phyloP scores from a whole-genome alignment of 495 filamentous ascomycete genomes.

The Penicillium waksmanii region DNA sequence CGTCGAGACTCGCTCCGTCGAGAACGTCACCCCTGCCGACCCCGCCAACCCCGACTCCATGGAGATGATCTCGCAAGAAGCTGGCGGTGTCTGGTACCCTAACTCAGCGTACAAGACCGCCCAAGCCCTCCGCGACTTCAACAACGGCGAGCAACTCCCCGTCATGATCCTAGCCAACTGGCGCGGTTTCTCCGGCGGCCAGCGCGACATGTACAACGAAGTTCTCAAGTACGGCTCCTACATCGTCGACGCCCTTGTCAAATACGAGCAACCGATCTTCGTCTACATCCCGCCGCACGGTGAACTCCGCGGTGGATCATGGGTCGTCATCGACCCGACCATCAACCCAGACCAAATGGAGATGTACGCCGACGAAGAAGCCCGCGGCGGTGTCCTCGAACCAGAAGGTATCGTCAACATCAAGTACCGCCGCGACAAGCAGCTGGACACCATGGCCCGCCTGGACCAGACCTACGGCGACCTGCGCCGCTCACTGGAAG shows the following conservation, averaged over 20 bases:
- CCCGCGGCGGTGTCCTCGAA: constrained; percentile 95
- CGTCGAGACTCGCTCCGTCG: constrained; percentile 92
- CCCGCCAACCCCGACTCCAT: constrained; percentile 98
- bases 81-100: constrained; percentile 98
- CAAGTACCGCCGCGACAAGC: constrained; percentile 97
- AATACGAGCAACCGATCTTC: constrained; percentile 97
- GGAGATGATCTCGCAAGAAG: constrained; percentile 90
- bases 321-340: constrained; percentile 98
- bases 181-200: constrained; percentile 99
- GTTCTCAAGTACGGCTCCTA: constrained; percentile 98
- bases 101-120: constrained; percentile 99
- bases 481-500: constrained; percentile 75
- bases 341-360: constrained; percentile 98
- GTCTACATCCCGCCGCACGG: constrained; percentile 97
- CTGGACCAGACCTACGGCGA: constrained; percentile 81
- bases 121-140: constrained; percentile 98
- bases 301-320: constrained; percentile 97
- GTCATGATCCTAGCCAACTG: constrained; percentile 99
- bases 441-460: constrained; percentile 97
- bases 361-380: constrained; percentile 97
- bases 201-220: constrained; percentile 99
- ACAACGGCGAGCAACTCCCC: constrained; percentile 96
- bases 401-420: constrained; percentile 98
- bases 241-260: constrained; percentile 97
- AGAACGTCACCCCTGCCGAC: constrained; percentile 97